Evolutionary conservation across 1,139 yeast genomes (phyloP), one percentile per base, ranked within the genome.

Genomic region (Kluyveromyces sp.): DNA sequence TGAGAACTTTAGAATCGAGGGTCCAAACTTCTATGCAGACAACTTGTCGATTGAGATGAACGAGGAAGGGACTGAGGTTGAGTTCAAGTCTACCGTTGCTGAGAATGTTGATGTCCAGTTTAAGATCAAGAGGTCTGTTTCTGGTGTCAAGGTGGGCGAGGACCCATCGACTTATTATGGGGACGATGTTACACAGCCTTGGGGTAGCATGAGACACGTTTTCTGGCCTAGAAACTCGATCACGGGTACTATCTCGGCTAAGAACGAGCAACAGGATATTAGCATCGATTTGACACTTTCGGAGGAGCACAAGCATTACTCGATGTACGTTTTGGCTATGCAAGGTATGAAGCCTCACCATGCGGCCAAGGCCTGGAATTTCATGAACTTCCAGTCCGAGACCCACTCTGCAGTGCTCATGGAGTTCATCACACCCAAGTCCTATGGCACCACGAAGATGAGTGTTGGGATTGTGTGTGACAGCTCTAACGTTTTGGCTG

Each of bases 291-390:
- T 48, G 50, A 60, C 47, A 4, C 60, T 62, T 41, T 41, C 50
- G 3, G 52, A 56, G 31, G 53, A 55, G 4, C 53, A 52, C 46
- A 71, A 76, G 35, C 88, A 86, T 39, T 70, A 60, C 48, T 79
- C 88, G 48, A 84, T 90, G 95, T 89, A 82, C 64, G 96, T 92
- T 43, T 84, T 87, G 95, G 98, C 98, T n/a, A 70, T 89, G 57
- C 98, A 92, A 71, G 97, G 97, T 51, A 90, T 92, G 97, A 92
- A 92, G 68, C 98, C 98, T 10, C 97, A 92, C 67, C 98, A 92
- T 67, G 97, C 97, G 34, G 98, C 98, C 48, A 87, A 95, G 53
- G 70, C 89, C 27, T 92, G 98, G 98, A 94, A 92, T 69, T 92
- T 92, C 66, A 69, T 87, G 55, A 86, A 87, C 68, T 90, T 86